phyloP scores from a whole-genome alignment of 2,329 filamentous ascomycete species.

The Knufia fluminis region DNA sequence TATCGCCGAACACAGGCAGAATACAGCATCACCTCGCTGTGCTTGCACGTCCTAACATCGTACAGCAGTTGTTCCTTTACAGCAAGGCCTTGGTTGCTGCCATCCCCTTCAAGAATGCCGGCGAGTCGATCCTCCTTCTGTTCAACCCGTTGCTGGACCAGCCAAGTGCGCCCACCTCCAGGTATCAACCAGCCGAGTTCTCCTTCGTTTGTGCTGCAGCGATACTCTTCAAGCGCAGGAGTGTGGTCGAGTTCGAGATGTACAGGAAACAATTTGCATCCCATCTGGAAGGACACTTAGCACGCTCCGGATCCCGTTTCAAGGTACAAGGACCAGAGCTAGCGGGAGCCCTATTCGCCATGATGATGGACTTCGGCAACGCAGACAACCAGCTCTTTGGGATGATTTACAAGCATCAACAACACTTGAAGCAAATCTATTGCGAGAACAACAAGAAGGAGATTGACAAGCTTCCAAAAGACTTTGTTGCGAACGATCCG shows the following conservation, averaged over 20 bases:
- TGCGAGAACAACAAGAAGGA: neutral
- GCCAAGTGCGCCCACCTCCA: slow-evolving; percentile 22
- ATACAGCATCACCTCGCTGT: slow-evolving; percentile 82
- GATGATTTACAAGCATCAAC: slow-evolving; percentile 18
- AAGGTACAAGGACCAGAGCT: slow-evolving; percentile 48
- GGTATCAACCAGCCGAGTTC: slow-evolving; percentile 33
- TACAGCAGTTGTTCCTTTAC: slow-evolving; percentile 49
- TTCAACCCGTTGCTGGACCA: slow-evolving; percentile 43
- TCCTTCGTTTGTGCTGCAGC: slow-evolving; percentile 47
- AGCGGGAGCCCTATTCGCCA: slow-evolving; percentile 46
- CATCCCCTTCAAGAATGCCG: slow-evolving; percentile 46
- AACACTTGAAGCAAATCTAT: slow-evolving; percentile 3
- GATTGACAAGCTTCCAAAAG: slow-evolving; percentile 4
- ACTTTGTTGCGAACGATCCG: slow-evolving; percentile 2
- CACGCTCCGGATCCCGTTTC: slow-evolving; percentile 39
- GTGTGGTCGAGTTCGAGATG: slow-evolving; percentile 31
- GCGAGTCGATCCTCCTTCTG: slow-evolving; percentile 47
- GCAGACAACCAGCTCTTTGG: slow-evolving; percentile 28
- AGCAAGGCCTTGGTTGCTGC: slow-evolving; percentile 48
- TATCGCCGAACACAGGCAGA: slow-evolving; percentile 63
- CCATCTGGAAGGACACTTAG: slow-evolving; percentile 40
- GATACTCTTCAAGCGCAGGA: slow-evolving; percentile 34
- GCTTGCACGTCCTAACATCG: slow-evolving; percentile 47
- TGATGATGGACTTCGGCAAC: slow-evolving; percentile 47
- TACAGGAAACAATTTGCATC: slow-evolving; percentile 34